Base-by-base conservation (phyloP, 2,329 filamentous ascomycete genomes). In the Cryphonectria nitschkei region DNA sequence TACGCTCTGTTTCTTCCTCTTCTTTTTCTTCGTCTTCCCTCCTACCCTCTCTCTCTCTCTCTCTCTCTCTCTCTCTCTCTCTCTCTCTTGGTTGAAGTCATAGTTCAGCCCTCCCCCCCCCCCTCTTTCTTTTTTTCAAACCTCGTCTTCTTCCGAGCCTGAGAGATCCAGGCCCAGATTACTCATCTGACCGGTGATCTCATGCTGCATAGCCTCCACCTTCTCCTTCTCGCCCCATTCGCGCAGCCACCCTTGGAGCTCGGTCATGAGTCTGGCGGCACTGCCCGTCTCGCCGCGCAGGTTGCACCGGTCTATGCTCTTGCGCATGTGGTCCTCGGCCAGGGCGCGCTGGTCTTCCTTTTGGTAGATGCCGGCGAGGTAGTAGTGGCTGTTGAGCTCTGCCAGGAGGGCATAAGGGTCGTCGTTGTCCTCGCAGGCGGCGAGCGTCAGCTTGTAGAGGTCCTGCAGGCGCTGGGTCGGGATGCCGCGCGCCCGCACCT, bases 171-270 rank as follows among this genome's bases (percentile, higher is more conserved):
- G n/a, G 11, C 58, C 68, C 9, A 70, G 43, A 41, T 70, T 67
- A 34, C 34, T 66, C 64, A 70, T 32, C 34, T 62, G 56, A 2
- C 19, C 32, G 32, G 43, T 34, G 41, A 67, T 50, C n/a, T 66
- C 64, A 19, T 32, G 26, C 43, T 63, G 58, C 39, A 67, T 41
- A 16, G 39, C 41, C 43, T 62, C 66, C 22, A 67, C 65, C 66
- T 66, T 72, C 26, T 52, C 66, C 26, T 68, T 16, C 50, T 72
- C 69, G 3, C 71, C 69, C 71, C 71, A 72, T 22, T 71, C 71
- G 2, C 26, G 22, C 0, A 70, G 56, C 60, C 71, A 63, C 19
- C 60, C 65, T 41, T 72, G 68, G 5, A 72, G 69, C 32, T 71
- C 71, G 41, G 64, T 54, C 52, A 68, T 68, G 29, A 70, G 29